Conservation (phyloP, 805 yeast species). For the Kregervanrija delftensis region DNA sequence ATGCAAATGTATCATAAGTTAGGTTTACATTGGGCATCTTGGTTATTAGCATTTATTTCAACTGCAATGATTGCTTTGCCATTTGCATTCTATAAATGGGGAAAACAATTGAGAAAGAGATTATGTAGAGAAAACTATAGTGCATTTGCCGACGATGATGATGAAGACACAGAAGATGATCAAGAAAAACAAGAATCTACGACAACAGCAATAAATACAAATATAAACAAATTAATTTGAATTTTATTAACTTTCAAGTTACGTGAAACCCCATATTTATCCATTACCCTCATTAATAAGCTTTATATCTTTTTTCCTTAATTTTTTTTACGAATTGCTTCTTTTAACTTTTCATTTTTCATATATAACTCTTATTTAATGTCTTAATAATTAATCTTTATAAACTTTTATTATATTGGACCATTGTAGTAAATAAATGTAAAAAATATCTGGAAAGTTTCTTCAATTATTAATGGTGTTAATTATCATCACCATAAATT, state of each 20-base stretch:
- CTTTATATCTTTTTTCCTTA: too few species aligned
- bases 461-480: too few species aligned
- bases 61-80: constrained; percentile 73
- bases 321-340: too few species aligned
- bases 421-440: background rate
- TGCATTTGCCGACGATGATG: constrained; percentile 21
- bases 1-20: constrained; percentile 70
- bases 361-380: background rate
- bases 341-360: too few species aligned
- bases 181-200: background rate
- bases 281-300: constrained; percentile 3
- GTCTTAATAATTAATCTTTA: background rate
- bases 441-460: background rate
- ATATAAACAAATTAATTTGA: background rate
- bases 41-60: constrained; percentile 70
- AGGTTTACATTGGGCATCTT: constrained; percentile 77
- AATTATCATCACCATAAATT: too few species aligned
- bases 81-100: constrained; percentile 62
- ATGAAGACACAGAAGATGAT: constrained; percentile 4
- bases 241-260: background rate
- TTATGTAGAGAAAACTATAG: constrained; percentile 62
- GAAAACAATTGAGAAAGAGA: constrained; percentile 53
- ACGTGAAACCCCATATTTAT: constrained; percentile 9
- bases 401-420: background rate
- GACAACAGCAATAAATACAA: too few species aligned